Evolutionary conservation across 116 monocot genomes (phyloP), one percentile per base, ranked within the genome.

Genomic region (Trichopus zeylanicus): DNA sequence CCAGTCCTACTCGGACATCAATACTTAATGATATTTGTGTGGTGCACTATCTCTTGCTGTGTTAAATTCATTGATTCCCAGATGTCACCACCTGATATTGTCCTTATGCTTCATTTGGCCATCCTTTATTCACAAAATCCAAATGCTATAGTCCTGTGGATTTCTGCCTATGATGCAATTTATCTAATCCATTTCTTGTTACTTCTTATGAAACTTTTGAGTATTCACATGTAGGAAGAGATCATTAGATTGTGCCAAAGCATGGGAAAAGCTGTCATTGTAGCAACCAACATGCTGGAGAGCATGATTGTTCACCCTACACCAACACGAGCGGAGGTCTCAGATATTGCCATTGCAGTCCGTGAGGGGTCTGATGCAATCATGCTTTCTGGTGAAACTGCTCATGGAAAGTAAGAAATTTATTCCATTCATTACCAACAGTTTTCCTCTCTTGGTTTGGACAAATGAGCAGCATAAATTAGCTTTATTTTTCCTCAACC

Each of bases 301-400:
- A 99, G 99, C 70, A 99, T 99, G 99, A 99, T 99, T 65, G 80
- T 99, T 64, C 99, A 99, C 73, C 99, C 99, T 37, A 99, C 88
- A 15, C 99, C 99, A 65, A 99, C 99, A 1, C 82, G 99, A 10
- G 99, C 99, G 46, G 99, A 99, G 64, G 99, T 92, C 22, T 88
- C 99, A 7, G 99, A 99, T 49, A 99, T 99, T 70, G 99, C 99
- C 32, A 99, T 99, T 57, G 99, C 99, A n/a, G 99, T 99, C 37
- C 91, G 99, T 60, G 99, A 99, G 76, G 88, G 99, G 56, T 33
- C 91, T 67, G 99, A 92, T 80, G 99, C 88, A 23, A 69, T 99
- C 51, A 99, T 99, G 99, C 88, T 99, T 26, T 99, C 99, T 72
- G 99, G 99, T 47, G 99, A 99, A 75, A 99, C 99, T 72, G 99